These are phyloP conservation scores for Decorospora gaudefroyi DNA, from an alignment of 2,329 filamentous ascomycete genomes.

Conservation along the genomic window DNA sequence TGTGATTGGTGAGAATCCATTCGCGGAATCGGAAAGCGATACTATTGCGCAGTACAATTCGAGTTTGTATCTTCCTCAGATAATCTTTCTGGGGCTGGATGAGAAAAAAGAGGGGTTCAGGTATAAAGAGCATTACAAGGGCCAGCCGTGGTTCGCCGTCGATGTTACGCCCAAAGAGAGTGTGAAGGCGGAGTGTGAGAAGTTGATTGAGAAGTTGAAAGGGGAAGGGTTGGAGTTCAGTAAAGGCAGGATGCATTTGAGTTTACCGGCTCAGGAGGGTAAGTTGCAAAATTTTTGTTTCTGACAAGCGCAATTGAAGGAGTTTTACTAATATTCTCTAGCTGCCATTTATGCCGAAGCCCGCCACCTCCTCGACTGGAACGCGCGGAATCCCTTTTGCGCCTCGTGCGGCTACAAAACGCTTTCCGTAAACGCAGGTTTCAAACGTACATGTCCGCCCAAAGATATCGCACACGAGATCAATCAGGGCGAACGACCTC, in stretches of 20 bases:
- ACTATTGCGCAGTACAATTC: conserved; percentile 76
- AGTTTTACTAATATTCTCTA: conserved; percentile 44
- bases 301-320: background rate
- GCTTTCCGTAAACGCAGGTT: conserved; percentile 75
- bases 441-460: conserved; percentile 78
- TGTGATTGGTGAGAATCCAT: conserved; percentile 73
- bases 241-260: conserved; percentile 66
- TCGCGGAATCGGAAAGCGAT: conserved; percentile 72
- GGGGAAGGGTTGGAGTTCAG: conserved; percentile 68
- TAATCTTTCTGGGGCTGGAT: conserved; percentile 85
- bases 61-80: conserved; percentile 64
- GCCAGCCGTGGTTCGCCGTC: conserved; percentile 84
- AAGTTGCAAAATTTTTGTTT: conserved; percentile 24
- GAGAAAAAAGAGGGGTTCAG: conserved; percentile 63
- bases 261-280: conserved; percentile 66
- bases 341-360: conserved; percentile 91
- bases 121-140: conserved; percentile 72
- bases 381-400: conserved; percentile 88
- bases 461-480: conserved; percentile 62
- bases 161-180: conserved; percentile 77
- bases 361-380: conserved; percentile 90
- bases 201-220: conserved; percentile 63
- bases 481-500: conserved; percentile 58
- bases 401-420: conserved; percentile 84
- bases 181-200: conserved; percentile 64